A percentile compares a stretch with the other conserved stretches of the same genome.
Evolutionary conservation across 371 early-diverging fungal genomes (phyloP).

Genomic region (Mucor mucedo): DNA sequence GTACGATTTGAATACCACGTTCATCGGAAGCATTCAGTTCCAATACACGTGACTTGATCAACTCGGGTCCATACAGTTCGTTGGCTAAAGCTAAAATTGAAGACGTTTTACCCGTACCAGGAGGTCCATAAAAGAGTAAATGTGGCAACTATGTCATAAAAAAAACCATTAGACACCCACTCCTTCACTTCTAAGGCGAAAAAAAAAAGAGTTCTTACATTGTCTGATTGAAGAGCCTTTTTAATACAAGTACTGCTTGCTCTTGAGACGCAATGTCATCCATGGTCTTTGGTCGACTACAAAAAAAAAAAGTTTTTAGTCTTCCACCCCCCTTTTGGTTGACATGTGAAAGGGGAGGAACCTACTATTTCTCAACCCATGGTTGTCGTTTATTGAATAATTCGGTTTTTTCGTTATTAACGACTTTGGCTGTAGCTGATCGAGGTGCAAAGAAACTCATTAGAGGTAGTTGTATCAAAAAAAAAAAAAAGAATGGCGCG

Average conservation of each 20-base stretch:
- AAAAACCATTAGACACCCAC: too few species aligned
- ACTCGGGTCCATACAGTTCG: conserved; percentile 87
- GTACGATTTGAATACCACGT: conserved; percentile 95
- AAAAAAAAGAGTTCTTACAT: conserved; percentile 54
- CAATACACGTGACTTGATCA: conserved; percentile 80
- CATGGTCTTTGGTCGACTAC: conserved; percentile 87
- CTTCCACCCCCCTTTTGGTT: background rate
- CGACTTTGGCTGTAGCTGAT: conserved; percentile 7
- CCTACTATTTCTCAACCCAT: conserved; percentile 85
- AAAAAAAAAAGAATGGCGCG: too few species aligned
- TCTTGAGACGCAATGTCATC: conserved; percentile 90
- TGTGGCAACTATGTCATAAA: conserved; percentile 84
- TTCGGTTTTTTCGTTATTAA: conserved; percentile 9
- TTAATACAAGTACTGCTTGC: conserved; percentile 86
- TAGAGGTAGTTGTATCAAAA: background rate
- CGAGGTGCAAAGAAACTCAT: conserved; percentile 31
- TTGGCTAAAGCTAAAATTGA: conserved; percentile 95
- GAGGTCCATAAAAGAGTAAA: conserved; percentile 98
- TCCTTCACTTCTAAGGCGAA: background rate
- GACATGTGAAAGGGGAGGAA: background rate
- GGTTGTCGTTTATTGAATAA: conserved; percentile 50
- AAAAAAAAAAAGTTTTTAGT: background rate
- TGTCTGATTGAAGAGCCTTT: conserved; percentile 84
- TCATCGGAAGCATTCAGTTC: conserved; percentile 99
- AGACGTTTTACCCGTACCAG: conserved; percentile 99